Base-by-base conservation (phyloP, 2,329 filamentous ascomycete species). In the Arthrobotrys sphaeroides region DNA sequence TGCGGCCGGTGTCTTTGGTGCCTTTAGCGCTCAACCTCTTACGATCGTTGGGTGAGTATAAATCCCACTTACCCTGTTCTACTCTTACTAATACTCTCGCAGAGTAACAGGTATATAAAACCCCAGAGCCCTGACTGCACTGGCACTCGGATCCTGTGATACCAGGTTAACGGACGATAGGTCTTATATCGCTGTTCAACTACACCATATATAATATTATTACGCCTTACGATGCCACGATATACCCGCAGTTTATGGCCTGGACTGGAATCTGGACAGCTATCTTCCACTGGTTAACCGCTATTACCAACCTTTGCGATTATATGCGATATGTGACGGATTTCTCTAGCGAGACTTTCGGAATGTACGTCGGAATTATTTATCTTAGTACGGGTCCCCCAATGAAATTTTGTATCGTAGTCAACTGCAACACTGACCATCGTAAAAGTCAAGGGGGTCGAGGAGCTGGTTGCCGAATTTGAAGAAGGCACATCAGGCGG, bases 291-390 rank as follows among this genome's bases (percentile, higher is more conserved):
- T 88, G 86, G 86, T 82, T 87, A 5, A 84, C 85, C 4, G 84
- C 86, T 0, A 85, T 92, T 67, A 92, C 91, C 9, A 97, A 97
- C 81, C 89, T 92, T 0, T 96, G 93, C 84, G 95, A 96, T 82
- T 91, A 87, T 80, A 85, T 97, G n/a, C 90, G 89, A 80, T 96
- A 94, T 82, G 93, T 97, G 20, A 97, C 93, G 0, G 88, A 92
- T 12, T 97, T 97, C 81, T 93, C 92, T 22, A 96, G 93, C 83
- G 93, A 97, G 82, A 95, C 94, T 80, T 96, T 97, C 78, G 93
- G 80, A 86, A 22, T 84, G 84, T 62, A 88, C 87, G 75, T 77
- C 5, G 75, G 75, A 24, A 77, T 77, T 13, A 75, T 77, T 5
- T 77, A 77, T 36, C 28, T 77, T 28, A 69, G 73, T 77, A 72